A percentile compares a stretch with the other conserved stretches of the same genome.
Conservation (phyloP, 768 basidiomycete genomes). For the Russula sp. region DNA sequence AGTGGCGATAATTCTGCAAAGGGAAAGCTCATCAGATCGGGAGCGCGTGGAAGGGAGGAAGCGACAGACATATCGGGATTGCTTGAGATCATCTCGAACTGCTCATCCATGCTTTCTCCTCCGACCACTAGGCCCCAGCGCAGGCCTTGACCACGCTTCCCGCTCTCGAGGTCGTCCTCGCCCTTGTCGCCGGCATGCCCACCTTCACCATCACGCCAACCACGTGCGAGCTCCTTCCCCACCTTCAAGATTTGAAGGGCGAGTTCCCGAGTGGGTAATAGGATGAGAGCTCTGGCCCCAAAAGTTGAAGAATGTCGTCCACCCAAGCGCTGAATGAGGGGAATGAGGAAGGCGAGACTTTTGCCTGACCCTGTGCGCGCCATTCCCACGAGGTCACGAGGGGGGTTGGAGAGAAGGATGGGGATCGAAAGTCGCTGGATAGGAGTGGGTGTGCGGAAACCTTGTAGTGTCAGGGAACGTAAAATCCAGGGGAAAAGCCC, state of each 20-base stretch:
- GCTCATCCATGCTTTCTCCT: conserved; percentile 91
- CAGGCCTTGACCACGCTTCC: conserved; percentile 53
- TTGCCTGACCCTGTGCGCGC: conserved; percentile 98
- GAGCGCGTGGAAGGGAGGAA: not conserved
- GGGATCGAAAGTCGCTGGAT: conserved; percentile 93
- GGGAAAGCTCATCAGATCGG: conserved; percentile 14
- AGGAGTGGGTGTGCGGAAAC: conserved; percentile 92
- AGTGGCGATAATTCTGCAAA: conserved; percentile 84
- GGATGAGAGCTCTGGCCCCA: conserved; percentile 80
- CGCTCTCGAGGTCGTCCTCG: conserved; percentile 41
- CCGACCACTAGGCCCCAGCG: conserved; percentile 95
- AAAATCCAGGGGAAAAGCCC: conserved; percentile 81
- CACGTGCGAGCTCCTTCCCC: conserved; percentile 87
- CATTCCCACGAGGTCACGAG: conserved; percentile 95
- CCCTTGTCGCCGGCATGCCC: conserved; percentile 72
- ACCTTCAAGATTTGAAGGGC: conserved; percentile 92
- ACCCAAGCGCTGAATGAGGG: conserved; percentile 80
- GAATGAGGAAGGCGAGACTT: conserved; percentile 92
- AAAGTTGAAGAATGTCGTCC: conserved; percentile 74
- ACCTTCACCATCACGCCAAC: conserved; percentile 57
- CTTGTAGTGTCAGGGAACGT: conserved; percentile 82
- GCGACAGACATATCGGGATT: conserved; percentile 89
- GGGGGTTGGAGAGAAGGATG: conserved; percentile 72
- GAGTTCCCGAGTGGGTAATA: conserved; percentile 90
- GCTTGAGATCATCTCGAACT: conserved; percentile 90